These are phyloP conservation scores for Syzygium grande DNA, from an alignment of 345 rosid genomes.

Conservation along the genomic window DNA sequence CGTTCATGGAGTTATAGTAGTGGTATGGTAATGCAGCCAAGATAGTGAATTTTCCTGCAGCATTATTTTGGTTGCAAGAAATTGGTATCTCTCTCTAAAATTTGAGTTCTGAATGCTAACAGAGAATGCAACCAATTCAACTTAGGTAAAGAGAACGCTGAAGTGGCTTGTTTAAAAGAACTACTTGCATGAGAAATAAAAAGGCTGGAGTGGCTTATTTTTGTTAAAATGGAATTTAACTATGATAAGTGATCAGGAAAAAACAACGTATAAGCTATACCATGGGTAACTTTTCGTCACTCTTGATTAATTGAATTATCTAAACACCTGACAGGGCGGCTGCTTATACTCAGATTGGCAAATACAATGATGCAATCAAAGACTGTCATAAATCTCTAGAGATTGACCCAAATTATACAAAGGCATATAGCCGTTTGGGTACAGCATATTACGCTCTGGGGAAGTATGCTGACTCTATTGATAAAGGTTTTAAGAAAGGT, in stretches of 20 bases:
- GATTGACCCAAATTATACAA: constrained; percentile 68
- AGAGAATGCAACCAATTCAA: not conserved
- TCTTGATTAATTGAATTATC: not conserved
- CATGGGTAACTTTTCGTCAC: not conserved
- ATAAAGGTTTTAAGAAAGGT: constrained; percentile 88
- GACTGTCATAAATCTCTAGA: constrained; percentile 79
- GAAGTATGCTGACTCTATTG: constrained; percentile 63
- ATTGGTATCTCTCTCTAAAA: not conserved
- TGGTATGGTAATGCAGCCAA: not conserved
- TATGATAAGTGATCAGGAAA: not conserved
- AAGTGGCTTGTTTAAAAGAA: not conserved
- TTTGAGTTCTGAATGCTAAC: not conserved
- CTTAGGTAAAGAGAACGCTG: not conserved
- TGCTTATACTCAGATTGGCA: constrained; percentile 70
- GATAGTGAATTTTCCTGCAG: not conserved
- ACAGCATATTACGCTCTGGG: constrained; percentile 77
- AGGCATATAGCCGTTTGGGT: constrained; percentile 92
- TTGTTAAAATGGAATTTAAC: not conserved
- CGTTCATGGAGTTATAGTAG: not conserved
- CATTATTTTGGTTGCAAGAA: not conserved
- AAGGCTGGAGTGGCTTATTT: not conserved
- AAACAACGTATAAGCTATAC: not conserved
- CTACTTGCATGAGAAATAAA: not conserved
- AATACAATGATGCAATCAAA: constrained; percentile 51
- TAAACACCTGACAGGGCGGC: constrained; percentile 54